Base-by-base conservation (phyloP, 2,329 filamentous ascomycete genomes). In the Graphiopsis chlorocephala region DNA sequence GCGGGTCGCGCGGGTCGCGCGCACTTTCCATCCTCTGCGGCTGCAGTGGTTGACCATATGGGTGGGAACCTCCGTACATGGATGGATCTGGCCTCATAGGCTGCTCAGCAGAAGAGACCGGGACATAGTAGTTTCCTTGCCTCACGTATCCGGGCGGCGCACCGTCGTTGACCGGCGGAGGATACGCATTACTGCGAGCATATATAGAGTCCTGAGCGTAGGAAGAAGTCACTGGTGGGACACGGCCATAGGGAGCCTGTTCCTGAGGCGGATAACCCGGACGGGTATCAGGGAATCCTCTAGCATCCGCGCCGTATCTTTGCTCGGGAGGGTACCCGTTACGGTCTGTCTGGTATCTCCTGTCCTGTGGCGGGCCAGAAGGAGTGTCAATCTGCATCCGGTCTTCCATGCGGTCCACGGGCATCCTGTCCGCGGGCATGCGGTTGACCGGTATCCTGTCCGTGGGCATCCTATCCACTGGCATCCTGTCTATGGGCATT, bases 121-220 rank as follows among this genome's bases (percentile, higher is more conserved):
- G 73, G 28, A 74, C 72, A 66, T 71, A 75, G 64, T 72, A 72
- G 61, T 75, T 70, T 65, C 74, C 74, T 65, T 73, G 73, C 61
- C 70, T 69, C 61, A 73, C 72, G 64, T 74, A 75, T 65, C 74
- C 74, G 4, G 73, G 72, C 25, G 73, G 73, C 45, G 71, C 70
- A 55, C 71, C 71, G 67, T 73, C 72, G 69, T 68, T 70, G 50
- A 67, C 57, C 33, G 66, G 69, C 11, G 70, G 63, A 64, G 72
- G 73, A 11, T 53, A 53, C 64, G 38, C 28, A 52, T 56, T 45
- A 29, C 67, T 69, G 61, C 71, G 66, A 68, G 71, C 71, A 67
- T 73, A 75, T 64, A 71, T 58, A 12, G 73, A 71, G 47, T 75
- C 74, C 68, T 73, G 72, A 45, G 65, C 64, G 67, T 71, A 73